These are phyloP conservation scores for Clitoria ternatea DNA, from an alignment of 306 rosid genomes.

Conservation along the genomic window DNA sequence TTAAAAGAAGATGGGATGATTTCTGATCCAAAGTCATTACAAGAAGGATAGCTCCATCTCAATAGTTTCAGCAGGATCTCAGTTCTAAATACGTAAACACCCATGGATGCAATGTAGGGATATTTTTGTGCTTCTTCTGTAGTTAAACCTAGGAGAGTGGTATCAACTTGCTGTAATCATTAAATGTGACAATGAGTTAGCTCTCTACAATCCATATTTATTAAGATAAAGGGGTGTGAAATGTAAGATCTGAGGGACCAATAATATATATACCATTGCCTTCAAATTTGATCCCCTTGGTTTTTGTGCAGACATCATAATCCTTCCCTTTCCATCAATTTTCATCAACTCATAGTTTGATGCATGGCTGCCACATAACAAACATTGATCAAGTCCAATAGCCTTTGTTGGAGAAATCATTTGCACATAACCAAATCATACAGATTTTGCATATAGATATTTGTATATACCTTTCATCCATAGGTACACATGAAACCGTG, in stretches of 20 bases:
- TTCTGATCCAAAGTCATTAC: conserved; percentile 86
- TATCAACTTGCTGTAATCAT: conserved; percentile 63
- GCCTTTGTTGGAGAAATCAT: not conserved
- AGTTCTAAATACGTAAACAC: conserved; percentile 74
- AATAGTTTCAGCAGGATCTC: conserved; percentile 68
- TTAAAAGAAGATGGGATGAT: conserved; percentile 73
- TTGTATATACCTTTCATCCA: conserved; percentile 72
- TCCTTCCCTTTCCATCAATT: conserved; percentile 53
- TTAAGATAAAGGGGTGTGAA: not conserved
- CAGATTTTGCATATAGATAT: not conserved
- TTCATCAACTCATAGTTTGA: conserved; percentile 73
- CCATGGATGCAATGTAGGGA: conserved; percentile 87
- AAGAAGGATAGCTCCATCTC: conserved; percentile 58
- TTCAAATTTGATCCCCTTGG: conserved; percentile 61
- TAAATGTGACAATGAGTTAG: conserved; percentile 13
- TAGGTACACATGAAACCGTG: conserved; percentile 80
- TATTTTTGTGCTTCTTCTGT: conserved; percentile 43
- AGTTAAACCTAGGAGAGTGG: conserved; percentile 60
- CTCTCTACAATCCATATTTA: not conserved
- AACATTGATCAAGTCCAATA: conserved; percentile 24
- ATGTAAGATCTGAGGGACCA: not conserved
- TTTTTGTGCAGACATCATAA: conserved; percentile 58
- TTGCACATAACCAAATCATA: not conserved
- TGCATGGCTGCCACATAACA: conserved; percentile 51
- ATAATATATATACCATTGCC: conserved; percentile 56